Percentiles rank a stretch among this genome's conserved stretches.
Conservation (phyloP, 805 yeast genomes). For the Ogataea sp. region DNA sequence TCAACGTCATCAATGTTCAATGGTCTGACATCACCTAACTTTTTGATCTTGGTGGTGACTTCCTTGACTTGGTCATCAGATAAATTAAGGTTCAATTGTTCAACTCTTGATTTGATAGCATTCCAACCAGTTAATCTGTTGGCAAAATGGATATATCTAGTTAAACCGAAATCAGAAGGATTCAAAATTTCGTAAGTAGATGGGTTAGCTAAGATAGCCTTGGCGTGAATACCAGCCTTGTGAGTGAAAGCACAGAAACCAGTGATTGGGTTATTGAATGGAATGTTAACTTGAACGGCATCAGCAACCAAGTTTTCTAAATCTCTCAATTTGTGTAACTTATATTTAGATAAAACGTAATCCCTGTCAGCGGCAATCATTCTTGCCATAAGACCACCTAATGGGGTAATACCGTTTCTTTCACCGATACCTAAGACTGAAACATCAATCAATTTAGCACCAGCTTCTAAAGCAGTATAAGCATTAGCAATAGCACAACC, state of each 20-base stretch:
- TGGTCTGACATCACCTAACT: constrained; percentile 91
- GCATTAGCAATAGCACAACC: constrained; percentile 99
- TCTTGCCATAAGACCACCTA: constrained; percentile 98
- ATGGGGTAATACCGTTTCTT: constrained; percentile 96
- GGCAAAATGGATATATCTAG: constrained; percentile 95
- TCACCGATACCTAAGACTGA: constrained; percentile 98
- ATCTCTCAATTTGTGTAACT: constrained; percentile 91
- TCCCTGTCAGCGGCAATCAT: constrained; percentile 99
- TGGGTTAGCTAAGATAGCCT: constrained; percentile 97
- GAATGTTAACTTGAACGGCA: constrained; percentile 93
- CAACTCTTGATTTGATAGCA: constrained; percentile 97
- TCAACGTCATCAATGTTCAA: constrained; percentile 96
- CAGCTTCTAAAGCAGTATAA: constrained; percentile 96
- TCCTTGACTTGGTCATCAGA: constrained; percentile 93
- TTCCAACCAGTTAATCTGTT: constrained; percentile 99
- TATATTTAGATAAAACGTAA: constrained; percentile 88
- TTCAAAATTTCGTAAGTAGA: constrained; percentile 96
- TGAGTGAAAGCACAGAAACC: constrained; percentile 99
- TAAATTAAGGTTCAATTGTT: constrained; percentile 83
- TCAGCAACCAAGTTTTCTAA: constrained; percentile 94
- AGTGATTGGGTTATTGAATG: constrained; percentile 97
- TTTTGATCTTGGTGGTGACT: constrained; percentile 87
- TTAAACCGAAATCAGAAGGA: constrained; percentile 92
- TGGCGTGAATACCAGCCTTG: constrained; percentile 99
- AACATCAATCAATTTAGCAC: constrained; percentile 91